A percentile compares a stretch with the other conserved stretches of the same genome.
These are phyloP conservation scores for Eragrostis tef DNA, from an alignment of 202 grass and related monocot species.

Conservation along the genomic window DNA sequence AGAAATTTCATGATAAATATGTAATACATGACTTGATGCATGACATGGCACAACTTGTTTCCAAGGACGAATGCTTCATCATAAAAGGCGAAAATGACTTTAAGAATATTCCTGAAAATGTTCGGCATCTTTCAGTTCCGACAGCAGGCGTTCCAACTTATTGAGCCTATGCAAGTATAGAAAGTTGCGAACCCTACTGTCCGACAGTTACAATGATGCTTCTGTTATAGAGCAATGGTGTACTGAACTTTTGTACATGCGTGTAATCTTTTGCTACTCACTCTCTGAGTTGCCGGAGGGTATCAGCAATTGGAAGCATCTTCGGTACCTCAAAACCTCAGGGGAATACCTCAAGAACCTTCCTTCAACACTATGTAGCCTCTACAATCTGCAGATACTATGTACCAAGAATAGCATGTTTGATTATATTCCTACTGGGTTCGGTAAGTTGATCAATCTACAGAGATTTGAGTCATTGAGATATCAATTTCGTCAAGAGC, in stretches of 20 bases:
- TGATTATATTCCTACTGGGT: too few species aligned
- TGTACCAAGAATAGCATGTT: background rate
- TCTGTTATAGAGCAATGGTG: background rate
- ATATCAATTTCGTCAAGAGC: too few species aligned
- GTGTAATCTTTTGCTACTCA: background rate
- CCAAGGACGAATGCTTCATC: background rate
- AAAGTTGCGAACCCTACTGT: slow-evolving; percentile 20
- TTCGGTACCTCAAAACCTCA: slow-evolving; percentile 38
- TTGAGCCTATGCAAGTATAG: background rate
- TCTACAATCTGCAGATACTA: slow-evolving; percentile 45
- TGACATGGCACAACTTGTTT: slow-evolving; percentile 38
- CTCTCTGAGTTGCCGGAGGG: background rate
- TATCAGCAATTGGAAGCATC: slow-evolving; percentile 37
- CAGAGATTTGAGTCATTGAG: too few species aligned
- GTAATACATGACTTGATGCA: slow-evolving; percentile 45
- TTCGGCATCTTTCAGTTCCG: slow-evolving; percentile 37
- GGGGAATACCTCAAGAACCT: background rate
- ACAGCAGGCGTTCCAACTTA: background rate
- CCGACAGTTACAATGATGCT: too few species aligned
- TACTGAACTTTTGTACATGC: background rate
- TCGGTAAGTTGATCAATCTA: too few species aligned
- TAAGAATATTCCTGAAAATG: background rate
- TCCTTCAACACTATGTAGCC: slow-evolving; percentile 5
- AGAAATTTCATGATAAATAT: background rate
- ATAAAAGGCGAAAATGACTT: background rate